Evolutionary conservation across 768 basidiomycete genomes (phyloP).

Genomic region (Rhodotorula paludigena): DNA sequence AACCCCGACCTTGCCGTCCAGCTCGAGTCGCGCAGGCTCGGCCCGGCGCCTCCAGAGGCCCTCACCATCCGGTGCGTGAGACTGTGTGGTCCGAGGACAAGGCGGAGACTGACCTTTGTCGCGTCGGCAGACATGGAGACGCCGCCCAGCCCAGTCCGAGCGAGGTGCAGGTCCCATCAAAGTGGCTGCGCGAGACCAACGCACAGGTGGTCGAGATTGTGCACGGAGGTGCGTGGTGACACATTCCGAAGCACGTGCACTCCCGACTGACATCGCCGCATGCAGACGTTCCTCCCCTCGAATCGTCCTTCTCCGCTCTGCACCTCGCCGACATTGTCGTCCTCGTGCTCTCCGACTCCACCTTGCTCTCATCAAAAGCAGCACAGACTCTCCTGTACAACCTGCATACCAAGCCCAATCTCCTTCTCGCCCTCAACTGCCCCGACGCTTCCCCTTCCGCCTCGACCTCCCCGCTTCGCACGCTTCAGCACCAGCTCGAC

Average conservation of each 20-base stretch:
- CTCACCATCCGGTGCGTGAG: conserved; percentile 11
- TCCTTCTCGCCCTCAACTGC: conserved; percentile 26
- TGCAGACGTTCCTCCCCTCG: conserved; percentile 21
- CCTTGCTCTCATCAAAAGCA: background rate
- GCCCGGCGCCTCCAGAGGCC: conserved; percentile 1
- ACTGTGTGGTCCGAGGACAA: too few relatives aligned
- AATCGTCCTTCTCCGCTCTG: conserved; percentile 26
- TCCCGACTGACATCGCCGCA: background rate
- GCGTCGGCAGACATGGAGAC: conserved; percentile 7
- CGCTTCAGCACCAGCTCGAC: conserved; percentile 21
- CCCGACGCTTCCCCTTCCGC: conserved; percentile 5
- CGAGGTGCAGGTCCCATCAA: conserved; percentile 8
- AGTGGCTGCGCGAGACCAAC: conserved; percentile 24
- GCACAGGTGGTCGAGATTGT: conserved; percentile 26
- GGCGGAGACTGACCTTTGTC: background rate
- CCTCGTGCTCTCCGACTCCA: conserved; percentile 29
- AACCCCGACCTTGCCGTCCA: conserved; percentile 20
- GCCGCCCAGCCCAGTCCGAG: background rate
- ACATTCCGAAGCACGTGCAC: too few relatives aligned
- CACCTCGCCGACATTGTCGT: conserved; percentile 33
- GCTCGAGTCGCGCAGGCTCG: conserved; percentile 22
- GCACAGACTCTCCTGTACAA: conserved; percentile 15
- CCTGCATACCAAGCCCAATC: conserved; percentile 24
- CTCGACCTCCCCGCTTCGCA: background rate
- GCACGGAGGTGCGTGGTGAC: conserved; percentile 1